Evolutionary conservation across 2,329 filamentous ascomycete genomes (phyloP), one percentile per base, ranked within the genome.

Genomic region (Pyrenochaeta sp.): DNA sequence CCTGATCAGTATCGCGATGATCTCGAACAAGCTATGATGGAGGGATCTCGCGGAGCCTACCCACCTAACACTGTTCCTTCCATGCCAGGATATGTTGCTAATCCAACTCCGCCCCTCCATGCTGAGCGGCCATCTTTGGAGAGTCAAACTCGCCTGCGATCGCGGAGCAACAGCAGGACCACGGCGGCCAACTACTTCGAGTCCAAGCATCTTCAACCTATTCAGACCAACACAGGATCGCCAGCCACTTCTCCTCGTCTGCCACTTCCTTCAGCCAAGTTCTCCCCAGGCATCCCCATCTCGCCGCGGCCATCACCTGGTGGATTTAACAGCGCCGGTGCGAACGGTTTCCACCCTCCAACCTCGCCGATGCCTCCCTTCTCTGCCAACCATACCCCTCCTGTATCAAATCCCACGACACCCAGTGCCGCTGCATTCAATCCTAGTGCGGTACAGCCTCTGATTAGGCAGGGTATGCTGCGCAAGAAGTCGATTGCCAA

Each of bases 401-500:
- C 79, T 4, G 59, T 83, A 10, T 75, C 74, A 3, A 72, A 76
- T 9, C 60, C 74, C 3, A 72, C 74, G 13, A 76, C 74, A 5
- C 74, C 75, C 4, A 64, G 70, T 14, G 61, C 67, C 11, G 51
- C 71, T 8, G 61, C 60, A 8, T 70, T 70, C 50, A 61, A 64
- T 18, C 42, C 62, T 7, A 60, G 61, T 44, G 44, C 49, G 9
- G 44, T 66, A 40, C 68, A 69, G 32, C 61, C 60, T 14, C 41
- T 60, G 23, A 41, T 44, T n/a, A 51, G 48, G 58, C 63, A 58
- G 18, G 63, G 59, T 11, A 52, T 64, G 22, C 39, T 68, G 58
- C 77, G 81, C 24, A 86, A 85, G 71, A 79, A 80, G 56, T 75
- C 78, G 0, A 74, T 86, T 34, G 79, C 79, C 50, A 87, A 87